Percentiles rank a stretch among this genome's conserved stretches.
These are phyloP conservation scores for Solanum lignicaule DNA, from an alignment of 257 asterid genomes.

Conservation along the genomic window DNA sequence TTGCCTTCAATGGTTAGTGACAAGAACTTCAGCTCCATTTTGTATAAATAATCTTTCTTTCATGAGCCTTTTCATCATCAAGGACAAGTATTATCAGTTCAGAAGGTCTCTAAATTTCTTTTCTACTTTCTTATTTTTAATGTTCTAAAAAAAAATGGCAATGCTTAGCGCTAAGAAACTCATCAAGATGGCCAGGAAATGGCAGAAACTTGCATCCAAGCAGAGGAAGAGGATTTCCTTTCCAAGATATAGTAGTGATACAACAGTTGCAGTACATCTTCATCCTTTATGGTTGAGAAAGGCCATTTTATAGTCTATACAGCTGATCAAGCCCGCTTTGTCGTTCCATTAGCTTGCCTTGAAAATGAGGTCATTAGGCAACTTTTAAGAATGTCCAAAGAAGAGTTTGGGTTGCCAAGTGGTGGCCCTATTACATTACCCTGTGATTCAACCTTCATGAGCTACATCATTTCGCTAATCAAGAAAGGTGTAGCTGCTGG, in stretches of 20 bases:
- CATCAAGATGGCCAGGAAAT: neutral
- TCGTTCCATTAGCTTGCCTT: constrained; percentile 3
- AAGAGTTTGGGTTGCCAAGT: too few species aligned
- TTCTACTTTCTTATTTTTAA: neutral
- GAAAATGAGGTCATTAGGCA: too few species aligned
- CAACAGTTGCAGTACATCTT: neutral
- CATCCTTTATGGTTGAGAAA: neutral
- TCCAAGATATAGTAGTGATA: neutral
- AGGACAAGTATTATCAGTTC: neutral
- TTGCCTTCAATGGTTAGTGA: neutral
- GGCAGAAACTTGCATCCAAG: neutral
- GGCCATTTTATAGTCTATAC: too few species aligned
- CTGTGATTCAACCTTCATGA: too few species aligned
- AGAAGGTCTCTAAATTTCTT: neutral
- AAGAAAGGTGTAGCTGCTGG: too few species aligned
- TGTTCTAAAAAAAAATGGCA: neutral
- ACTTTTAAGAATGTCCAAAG: too few species aligned
- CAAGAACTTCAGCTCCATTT: neutral
- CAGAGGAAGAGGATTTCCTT: neutral
- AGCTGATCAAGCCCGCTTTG: constrained; percentile 11
- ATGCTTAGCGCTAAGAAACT: neutral
- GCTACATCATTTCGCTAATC: too few species aligned
- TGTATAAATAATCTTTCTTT: neutral
- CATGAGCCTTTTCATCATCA: neutral
- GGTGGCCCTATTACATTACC: too few species aligned